These are phyloP conservation scores for Phytopythium chamaehyphon DNA, from an alignment of 352 stramenopile genomes.

Conservation along the genomic window DNA sequence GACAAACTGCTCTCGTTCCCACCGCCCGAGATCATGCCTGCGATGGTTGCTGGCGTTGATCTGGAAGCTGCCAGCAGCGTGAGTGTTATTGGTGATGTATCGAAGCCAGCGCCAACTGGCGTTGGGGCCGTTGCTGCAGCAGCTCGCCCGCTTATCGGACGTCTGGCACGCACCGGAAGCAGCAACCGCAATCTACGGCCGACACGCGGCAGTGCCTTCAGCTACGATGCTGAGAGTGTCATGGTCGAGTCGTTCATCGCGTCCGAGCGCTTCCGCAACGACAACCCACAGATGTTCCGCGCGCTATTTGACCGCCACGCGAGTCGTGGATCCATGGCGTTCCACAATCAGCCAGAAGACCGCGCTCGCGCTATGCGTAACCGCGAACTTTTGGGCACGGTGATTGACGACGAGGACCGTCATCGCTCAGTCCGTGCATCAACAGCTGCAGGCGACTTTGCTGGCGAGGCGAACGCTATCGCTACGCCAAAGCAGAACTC, in stretches of 20 bases:
- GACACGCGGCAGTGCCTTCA: conserved; percentile 77
- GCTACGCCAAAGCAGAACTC: conserved; percentile 23
- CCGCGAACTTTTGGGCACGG: conserved; percentile 6
- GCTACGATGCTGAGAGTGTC: conserved; percentile 86
- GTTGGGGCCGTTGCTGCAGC: conserved; percentile 27
- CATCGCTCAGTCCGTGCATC: conserved; percentile 9
- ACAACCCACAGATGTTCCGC: conserved; percentile 33
- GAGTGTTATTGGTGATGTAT: conserved; percentile 11
- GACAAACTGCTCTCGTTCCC: conserved; percentile 76
- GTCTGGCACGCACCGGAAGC: conserved; percentile 18
- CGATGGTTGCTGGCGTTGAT: conserved; percentile 23
- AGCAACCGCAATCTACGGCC: conserved; percentile 24
- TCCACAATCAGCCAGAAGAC: conserved; percentile 46
- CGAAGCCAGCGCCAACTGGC: conserved; percentile 15
- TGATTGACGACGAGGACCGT: conserved; percentile 2
- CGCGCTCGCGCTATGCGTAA: conserved; percentile 11
- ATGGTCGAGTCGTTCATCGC: conserved; percentile 89
- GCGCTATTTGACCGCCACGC: conserved; percentile 75
- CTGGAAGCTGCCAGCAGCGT: conserved; percentile 12
- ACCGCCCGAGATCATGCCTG: conserved; percentile 66
- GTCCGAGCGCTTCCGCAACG: conserved; percentile 53
- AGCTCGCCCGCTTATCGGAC: conserved; percentile 18
- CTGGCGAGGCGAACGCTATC: background rate
- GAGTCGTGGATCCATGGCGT: conserved; percentile 80
- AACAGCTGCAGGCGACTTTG: conserved; percentile 14